Percentiles rank a stretch among this genome's conserved stretches.
phyloP scores from a whole-genome alignment of 495 filamentous ascomycete genomes.

The Glutinoglossum americanum region DNA sequence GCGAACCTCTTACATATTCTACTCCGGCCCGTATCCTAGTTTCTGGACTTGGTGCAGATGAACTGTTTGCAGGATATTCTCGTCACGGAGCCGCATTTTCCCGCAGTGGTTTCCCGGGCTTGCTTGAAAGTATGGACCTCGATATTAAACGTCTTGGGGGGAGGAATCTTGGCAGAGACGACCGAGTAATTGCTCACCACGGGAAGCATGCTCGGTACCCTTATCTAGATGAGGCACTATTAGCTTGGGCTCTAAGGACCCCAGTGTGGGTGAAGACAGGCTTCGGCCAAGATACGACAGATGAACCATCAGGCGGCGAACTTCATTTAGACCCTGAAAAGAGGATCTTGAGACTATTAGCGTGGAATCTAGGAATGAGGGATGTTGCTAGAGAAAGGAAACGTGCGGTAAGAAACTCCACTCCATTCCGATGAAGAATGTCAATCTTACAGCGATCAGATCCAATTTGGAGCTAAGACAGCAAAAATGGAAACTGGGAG shows the following conservation, averaged over 20 bases:
- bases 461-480: conserved; percentile 70
- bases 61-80: conserved; percentile 85
- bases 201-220: conserved; percentile 82
- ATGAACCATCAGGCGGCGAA: conserved; percentile 14
- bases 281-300: conserved; percentile 25
- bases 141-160: conserved; percentile 76
- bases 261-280: conserved; percentile 76
- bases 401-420: conserved; percentile 37
- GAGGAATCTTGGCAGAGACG: conserved; percentile 83
- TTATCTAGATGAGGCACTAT: conserved; percentile 68
- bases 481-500: conserved; percentile 65
- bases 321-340: conserved; percentile 50
- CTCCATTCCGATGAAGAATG: background rate
- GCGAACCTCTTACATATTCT: conserved; percentile 24
- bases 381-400: conserved; percentile 69
- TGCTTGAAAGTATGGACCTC: conserved; percentile 66
- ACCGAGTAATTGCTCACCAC: conserved; percentile 78
- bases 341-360: conserved; percentile 56
- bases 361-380: conserved; percentile 47
- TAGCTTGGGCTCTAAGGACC: conserved; percentile 51
- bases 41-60: conserved; percentile 86
- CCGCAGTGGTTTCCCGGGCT: conserved; percentile 38
- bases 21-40: conserved; percentile 66
- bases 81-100: conserved; percentile 62
- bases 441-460: conserved; percentile 15